Evolutionary conservation across 73 alveolate species (phyloP), one percentile per base, ranked within the genome.

Genomic region (Paramecium sexaurelia): DNA sequence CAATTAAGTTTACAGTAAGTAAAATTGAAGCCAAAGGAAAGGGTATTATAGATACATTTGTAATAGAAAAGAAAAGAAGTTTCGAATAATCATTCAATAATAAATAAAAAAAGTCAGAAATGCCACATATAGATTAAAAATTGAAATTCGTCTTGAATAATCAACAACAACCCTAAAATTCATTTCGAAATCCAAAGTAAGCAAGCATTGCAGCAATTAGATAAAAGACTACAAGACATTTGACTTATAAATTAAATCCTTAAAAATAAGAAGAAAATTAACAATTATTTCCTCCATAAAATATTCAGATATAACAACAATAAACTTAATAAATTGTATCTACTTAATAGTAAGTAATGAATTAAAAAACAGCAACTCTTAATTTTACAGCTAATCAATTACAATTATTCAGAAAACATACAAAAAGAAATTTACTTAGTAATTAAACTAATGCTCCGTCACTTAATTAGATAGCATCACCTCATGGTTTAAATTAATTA

Each of bases 21-120:
- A 26, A 88, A 26, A 43, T 88, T 71, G 94, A 88, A 27, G 94
- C 94, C 0, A 88, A 88, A n/a, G 94, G 94, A 5, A 66, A 68
- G 35, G 94, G 94, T 1, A 29, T 68, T 0, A 56, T 88, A 55
- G 87, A 88, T 41, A 32, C 94, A 0, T 88, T 39, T 88, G 41
- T 56, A 17, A 51, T 88, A 40, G 94, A 75, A 4, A 82, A 88
- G 55, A 78, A 43, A 33, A 78, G 90, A 15, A 78, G 20, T 45
- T 45, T 41, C 7, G 90, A 78, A 40, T 41, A 32, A 11, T 78
- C 73, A 32, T 41, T 78, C 24, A 29, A 37, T 15, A 40, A 24
- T 8, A 41, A 43, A 45, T 29, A 78, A 26, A 37, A 37, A 22
- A 78, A 45, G 7, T 22, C 68, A 43, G 90, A 37, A 8, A 32